Percentiles rank a stretch among this genome's conserved stretches.
These are phyloP conservation scores for Annulohypoxylon nitens DNA, from an alignment of 495 filamentous ascomycete species.

Conservation along the genomic window DNA sequence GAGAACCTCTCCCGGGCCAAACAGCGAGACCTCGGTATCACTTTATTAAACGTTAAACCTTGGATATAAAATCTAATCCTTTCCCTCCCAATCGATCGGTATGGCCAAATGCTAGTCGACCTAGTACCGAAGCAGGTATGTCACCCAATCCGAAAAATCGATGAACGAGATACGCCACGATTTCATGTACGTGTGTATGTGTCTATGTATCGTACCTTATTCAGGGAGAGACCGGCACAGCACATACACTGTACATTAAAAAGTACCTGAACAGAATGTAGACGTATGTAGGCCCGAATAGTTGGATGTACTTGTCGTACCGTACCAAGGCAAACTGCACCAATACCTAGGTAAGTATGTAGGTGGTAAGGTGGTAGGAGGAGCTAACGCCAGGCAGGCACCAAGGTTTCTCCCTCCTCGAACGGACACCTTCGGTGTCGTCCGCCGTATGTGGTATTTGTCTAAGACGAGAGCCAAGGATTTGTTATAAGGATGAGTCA, in stretches of 20 bases:
- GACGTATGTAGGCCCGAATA: conserved; percentile 41
- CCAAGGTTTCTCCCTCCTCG: conserved; percentile 31
- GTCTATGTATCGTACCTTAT: conserved; percentile 33
- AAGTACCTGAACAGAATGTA: not conserved
- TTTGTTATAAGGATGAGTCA: conserved; percentile 41
- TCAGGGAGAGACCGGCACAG: conserved; percentile 25
- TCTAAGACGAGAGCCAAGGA: conserved; percentile 31
- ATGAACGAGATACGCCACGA: conserved; percentile 12
- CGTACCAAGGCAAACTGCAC: conserved; percentile 27
- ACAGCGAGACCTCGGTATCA: conserved; percentile 42
- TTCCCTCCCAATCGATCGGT: conserved; percentile 36
- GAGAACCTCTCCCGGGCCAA: conserved; percentile 40
- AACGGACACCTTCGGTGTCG: conserved; percentile 24
- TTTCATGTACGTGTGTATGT: conserved; percentile 20
- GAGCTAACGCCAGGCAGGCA: conserved; percentile 42
- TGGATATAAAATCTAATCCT: conserved; percentile 22
- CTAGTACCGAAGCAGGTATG: conserved; percentile 28
- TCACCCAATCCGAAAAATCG: conserved; percentile 30
- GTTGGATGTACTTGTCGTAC: conserved; percentile 36
- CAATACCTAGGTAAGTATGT: not conserved
- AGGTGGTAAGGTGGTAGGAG: conserved; percentile 14
- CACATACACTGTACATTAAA: conserved; percentile 16
- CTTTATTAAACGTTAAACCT: conserved; percentile 43
- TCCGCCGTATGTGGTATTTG: conserved; percentile 36
- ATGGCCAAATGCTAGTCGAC: conserved; percentile 29